These are phyloP conservation scores for Pseudotsuga menziesii DNA, from an alignment of 75 land plant genomes.

Conservation along the genomic window DNA sequence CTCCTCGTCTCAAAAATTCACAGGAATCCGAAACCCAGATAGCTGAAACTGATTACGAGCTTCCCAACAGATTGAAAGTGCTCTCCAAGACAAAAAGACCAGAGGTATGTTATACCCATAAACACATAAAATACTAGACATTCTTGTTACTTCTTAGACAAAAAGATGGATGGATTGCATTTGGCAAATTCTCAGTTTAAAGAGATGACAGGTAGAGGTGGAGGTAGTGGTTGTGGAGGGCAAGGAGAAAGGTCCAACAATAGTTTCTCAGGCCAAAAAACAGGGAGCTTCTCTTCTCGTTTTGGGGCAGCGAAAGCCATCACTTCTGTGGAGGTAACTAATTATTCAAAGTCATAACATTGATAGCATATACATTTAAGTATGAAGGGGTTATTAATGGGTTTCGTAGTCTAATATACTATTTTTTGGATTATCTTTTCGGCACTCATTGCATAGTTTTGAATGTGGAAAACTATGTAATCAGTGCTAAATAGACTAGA, in stretches of 20 bases:
- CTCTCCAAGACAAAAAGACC: not conserved
- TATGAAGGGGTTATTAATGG: no score
- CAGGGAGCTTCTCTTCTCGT: constrained; percentile 40
- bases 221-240: constrained; percentile 24
- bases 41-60: not conserved
- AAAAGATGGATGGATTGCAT: no score
- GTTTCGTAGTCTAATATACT: no score
- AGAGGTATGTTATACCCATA: not conserved
- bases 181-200: not conserved
- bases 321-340: constrained; percentile 6
- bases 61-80: not conserved
- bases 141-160: not conserved
- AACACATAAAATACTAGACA: not conserved
- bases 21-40: not conserved
- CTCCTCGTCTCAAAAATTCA: not conserved
- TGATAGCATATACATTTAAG: no score
- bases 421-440: no score
- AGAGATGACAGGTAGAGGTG: constrained; percentile 24
- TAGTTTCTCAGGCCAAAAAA: constrained; percentile 49
- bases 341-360: no score
- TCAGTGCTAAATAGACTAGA: no score
- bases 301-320: constrained; percentile 51
- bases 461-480: not conserved
- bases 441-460: no score
- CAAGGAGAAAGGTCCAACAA: constrained; percentile 49